Evolutionary conservation across 306 rosid genomes (phyloP).

Genomic region (Citrullus mucosospermus): DNA sequence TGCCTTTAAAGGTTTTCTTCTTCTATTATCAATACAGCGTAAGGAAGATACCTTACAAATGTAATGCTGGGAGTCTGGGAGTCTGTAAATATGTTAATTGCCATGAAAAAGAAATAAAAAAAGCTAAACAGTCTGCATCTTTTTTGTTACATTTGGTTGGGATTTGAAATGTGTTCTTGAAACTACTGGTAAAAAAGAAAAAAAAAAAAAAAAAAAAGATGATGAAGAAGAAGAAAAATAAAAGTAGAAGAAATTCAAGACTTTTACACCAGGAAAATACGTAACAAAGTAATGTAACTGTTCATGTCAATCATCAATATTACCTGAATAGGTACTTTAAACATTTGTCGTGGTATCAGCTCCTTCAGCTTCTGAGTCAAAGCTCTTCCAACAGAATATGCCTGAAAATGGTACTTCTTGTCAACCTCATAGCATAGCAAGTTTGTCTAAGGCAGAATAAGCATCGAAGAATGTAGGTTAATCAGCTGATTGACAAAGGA

Average conservation of each 20-base stretch:
- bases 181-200: background rate
- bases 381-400: constrained; percentile 89
- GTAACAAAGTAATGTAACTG: background rate
- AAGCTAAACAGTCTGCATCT: background rate
- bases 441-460: too few relatives aligned
- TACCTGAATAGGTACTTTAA: constrained; percentile 90
- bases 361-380: constrained; percentile 85
- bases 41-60: too few relatives aligned
- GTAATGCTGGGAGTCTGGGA: too few relatives aligned
- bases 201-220: too few relatives aligned
- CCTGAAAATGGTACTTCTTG: constrained; percentile 33
- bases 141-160: background rate
- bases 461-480: too few relatives aligned
- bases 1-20: too few relatives aligned
- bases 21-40: too few relatives aligned
- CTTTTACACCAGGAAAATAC: background rate
- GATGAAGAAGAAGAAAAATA: too few relatives aligned
- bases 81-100: too few relatives aligned
- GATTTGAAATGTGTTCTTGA: background rate
- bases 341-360: constrained; percentile 96
- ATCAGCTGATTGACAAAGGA: background rate
- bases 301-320: constrained; percentile 1
- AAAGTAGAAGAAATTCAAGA: background rate
- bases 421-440: constrained; percentile 5
- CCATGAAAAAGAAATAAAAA: background rate